Evolutionary conservation across 164 flowering plant genomes (phyloP), one percentile per base, ranked within the genome.

Genomic region (Houttuynia cordata): DNA sequence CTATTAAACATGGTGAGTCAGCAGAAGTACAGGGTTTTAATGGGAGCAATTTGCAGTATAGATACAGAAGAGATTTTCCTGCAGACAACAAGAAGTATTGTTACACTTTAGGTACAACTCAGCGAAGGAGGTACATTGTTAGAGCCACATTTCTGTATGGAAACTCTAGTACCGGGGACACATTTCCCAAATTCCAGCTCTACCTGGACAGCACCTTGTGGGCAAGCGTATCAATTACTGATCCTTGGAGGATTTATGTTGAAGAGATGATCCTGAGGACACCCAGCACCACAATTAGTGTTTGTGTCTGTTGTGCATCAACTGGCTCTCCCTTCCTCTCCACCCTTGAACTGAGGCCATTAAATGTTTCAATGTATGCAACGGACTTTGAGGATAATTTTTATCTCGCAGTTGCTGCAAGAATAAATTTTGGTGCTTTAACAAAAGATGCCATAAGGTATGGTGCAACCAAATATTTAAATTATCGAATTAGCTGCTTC

Each of bases 311-410:
- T 69, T 82, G 89, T 76, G 94, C 97, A 8, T 80, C 84, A 0
- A 88, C 96, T n/a, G 88, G 89, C 22, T 78, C 80, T 70, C 96
- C 97, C 23, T 93, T 93, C 68, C 86, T 93, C 40, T 87, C 97
- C 52, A 89, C 97, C 39, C 82, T 93, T 39, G 98, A 93, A 81
- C 76, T 89, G 53, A 67, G 98, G 59, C 97, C 96, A 1, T 64
- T 93, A 60, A 93, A 86, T 70, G 78, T 83, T 52, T 87, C 97
- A 0, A 85, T 93, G 92, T 89, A 93, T 78, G 84, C 88, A 30
- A 89, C 97, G 1, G 92, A 90, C 69, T 90, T 62, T 59, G 98
- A 93, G 70, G 88, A 87, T 64, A 56, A 60, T 62, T 93, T 83
- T 74, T 93, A 72, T 73, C 75, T 93, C 55, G 75, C 75, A 50